Evolutionary conservation across 306 rosid species (phyloP).

Genomic region (Crotalaria pallida): DNA sequence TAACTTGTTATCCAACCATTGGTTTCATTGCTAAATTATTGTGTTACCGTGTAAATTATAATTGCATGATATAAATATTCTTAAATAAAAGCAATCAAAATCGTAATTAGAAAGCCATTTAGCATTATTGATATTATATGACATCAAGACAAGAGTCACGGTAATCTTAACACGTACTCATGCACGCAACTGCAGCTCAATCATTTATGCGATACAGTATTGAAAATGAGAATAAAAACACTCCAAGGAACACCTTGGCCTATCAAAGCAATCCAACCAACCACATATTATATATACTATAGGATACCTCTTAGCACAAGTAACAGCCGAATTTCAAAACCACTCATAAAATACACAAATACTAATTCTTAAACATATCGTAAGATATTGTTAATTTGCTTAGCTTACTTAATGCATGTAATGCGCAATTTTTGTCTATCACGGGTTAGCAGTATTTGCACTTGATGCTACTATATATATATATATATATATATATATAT

Average conservation of each 20-base stretch:
- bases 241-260: not conserved
- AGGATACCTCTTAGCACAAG: not conserved
- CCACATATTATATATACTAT: too few species aligned
- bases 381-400: constrained; percentile 16
- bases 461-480: constrained; percentile 8
- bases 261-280: constrained; percentile 17
- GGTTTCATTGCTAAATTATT: too few species aligned
- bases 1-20: too few species aligned
- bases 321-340: not conserved
- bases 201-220: not conserved
- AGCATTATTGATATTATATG: constrained; percentile 30
- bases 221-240: not conserved
- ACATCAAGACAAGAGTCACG: constrained; percentile 10
- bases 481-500: constrained; percentile 24
- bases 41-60: too few species aligned
- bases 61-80: too few species aligned
- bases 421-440: constrained; percentile 19
- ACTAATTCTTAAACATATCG: constrained; percentile 1
- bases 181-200: constrained; percentile 19
- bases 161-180: not conserved
- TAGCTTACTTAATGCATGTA: constrained; percentile 20
- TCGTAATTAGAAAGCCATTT: constrained; percentile 23
- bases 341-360: not conserved
- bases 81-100: too few species aligned
- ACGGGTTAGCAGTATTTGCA: not conserved